Percentiles rank a stretch among this genome's conserved stretches.
These are phyloP conservation scores for Debaryomyces coudertii DNA, from an alignment of 1,139 yeast species.

Conservation along the genomic window DNA sequence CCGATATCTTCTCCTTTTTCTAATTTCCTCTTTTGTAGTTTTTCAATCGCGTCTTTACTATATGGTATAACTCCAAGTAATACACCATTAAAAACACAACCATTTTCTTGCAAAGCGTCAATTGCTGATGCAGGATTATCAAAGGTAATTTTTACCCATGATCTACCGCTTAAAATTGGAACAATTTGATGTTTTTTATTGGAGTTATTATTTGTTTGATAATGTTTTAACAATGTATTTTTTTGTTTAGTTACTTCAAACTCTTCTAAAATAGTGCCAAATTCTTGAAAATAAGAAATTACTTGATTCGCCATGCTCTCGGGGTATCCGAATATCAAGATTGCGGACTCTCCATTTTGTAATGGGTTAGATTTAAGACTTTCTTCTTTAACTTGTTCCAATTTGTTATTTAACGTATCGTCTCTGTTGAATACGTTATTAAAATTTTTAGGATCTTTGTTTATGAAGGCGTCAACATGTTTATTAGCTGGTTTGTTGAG, in stretches of 20 bases:
- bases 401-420: constrained; percentile 16
- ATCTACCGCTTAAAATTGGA: constrained; percentile 81
- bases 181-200: constrained; percentile 21
- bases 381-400: constrained; percentile 13
- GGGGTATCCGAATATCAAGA: constrained; percentile 87
- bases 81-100: constrained; percentile 68
- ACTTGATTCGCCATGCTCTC: constrained; percentile 70
- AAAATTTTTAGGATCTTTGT: constrained; percentile 51
- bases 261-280: constrained; percentile 80
- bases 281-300: constrained; percentile 74
- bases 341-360: constrained; percentile 57
- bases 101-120: constrained; percentile 84
- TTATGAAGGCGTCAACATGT: constrained; percentile 39
- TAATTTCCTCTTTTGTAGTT: constrained; percentile 59
- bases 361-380: constrained; percentile 24
- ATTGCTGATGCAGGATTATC: constrained; percentile 75
- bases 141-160: constrained; percentile 88
- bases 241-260: constrained; percentile 50
- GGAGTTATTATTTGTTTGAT: constrained; percentile 16
- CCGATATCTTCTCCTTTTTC: constrained; percentile 62
- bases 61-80: constrained; percentile 79
- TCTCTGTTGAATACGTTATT: constrained; percentile 48
- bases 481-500: constrained; percentile 36
- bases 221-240: constrained; percentile 17
- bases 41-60: constrained; percentile 61